These are phyloP conservation scores for Cocos nucifera DNA, from an alignment of 176 grass and related monocot genomes.

Conservation along the genomic window DNA sequence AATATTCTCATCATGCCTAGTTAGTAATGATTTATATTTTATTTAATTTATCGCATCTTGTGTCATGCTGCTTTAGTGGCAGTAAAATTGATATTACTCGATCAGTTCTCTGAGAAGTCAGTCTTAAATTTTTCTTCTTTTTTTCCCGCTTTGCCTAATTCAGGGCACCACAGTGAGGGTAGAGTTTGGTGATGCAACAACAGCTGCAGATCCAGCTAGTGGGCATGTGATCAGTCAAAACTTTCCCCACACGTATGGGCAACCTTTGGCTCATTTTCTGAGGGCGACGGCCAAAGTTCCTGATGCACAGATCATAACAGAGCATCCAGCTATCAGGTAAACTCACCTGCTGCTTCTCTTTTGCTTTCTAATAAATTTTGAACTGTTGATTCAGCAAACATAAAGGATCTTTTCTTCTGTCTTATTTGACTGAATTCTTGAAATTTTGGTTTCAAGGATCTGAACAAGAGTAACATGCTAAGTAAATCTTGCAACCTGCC, in stretches of 20 bases:
- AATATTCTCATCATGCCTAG: too few relatives aligned
- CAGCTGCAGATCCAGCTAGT: slow-evolving; percentile 67
- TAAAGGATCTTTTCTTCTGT: too few relatives aligned
- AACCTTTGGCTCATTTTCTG: slow-evolving; percentile 77
- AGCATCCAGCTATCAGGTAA: slow-evolving; percentile 65
- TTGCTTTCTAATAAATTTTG: neutral
- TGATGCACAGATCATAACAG: slow-evolving; percentile 75
- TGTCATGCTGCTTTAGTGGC: too few relatives aligned
- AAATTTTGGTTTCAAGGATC: too few relatives aligned
- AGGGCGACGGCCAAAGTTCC: slow-evolving; percentile 65
- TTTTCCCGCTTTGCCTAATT: slow-evolving; percentile 13
- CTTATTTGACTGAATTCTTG: too few relatives aligned
- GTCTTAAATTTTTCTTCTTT: slow-evolving; percentile 2
- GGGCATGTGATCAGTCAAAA: slow-evolving; percentile 84
- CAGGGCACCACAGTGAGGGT: slow-evolving; percentile 95
- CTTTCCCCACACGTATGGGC: slow-evolving; percentile 82
- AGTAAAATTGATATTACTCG: too few relatives aligned
- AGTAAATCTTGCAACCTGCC: too few relatives aligned
- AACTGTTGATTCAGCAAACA: too few relatives aligned
- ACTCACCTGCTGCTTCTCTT: neutral
- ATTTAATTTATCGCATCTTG: too few relatives aligned
- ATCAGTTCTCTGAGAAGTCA: too few relatives aligned
- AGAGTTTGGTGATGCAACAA: slow-evolving; percentile 74
- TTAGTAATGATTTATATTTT: too few relatives aligned
- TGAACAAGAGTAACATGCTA: too few relatives aligned